These are phyloP conservation scores for Curvularia sp. DNA, from an alignment of 2,329 filamentous ascomycete genomes.

Conservation along the genomic window DNA sequence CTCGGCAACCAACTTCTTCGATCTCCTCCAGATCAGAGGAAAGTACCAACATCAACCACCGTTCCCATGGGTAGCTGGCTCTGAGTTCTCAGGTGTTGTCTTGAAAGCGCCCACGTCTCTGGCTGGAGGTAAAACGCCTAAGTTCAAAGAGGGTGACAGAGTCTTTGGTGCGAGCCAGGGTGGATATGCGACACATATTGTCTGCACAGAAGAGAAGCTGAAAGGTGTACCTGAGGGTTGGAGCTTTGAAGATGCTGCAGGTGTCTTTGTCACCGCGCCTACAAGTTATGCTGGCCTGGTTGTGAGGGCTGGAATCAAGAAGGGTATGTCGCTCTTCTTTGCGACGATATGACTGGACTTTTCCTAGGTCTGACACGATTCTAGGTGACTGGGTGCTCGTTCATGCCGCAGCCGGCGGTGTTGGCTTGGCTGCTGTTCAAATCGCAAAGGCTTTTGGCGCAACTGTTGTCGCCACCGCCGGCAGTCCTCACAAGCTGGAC, in stretches of 20 bases:
- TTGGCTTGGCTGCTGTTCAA: conserved; percentile 89
- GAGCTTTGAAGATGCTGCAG: conserved; percentile 84
- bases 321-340: conserved; percentile 43
- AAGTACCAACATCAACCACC: conserved; percentile 94
- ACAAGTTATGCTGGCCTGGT: conserved; percentile 88
- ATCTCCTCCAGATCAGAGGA: conserved; percentile 91
- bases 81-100: conserved; percentile 84
- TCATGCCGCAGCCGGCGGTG: conserved; percentile 90
- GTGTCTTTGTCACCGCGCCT: conserved; percentile 88
- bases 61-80: conserved; percentile 85
- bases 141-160: conserved; percentile 77
- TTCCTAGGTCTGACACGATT: background rate
- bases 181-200: conserved; percentile 80
- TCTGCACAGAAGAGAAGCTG: conserved; percentile 70
- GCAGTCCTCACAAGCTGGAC: conserved; percentile 77
- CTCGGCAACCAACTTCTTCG: conserved; percentile 94
- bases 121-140: conserved; percentile 55
- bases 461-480: conserved; percentile 90
- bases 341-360: background rate
- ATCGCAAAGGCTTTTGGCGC: conserved; percentile 92
- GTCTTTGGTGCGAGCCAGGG: conserved; percentile 90
- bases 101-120: conserved; percentile 66
- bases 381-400: conserved; percentile 84
- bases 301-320: conserved; percentile 74
- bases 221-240: conserved; percentile 80